These are phyloP conservation scores for Glycine tomentella DNA, from an alignment of 306 rosid species.

Conservation along the genomic window DNA sequence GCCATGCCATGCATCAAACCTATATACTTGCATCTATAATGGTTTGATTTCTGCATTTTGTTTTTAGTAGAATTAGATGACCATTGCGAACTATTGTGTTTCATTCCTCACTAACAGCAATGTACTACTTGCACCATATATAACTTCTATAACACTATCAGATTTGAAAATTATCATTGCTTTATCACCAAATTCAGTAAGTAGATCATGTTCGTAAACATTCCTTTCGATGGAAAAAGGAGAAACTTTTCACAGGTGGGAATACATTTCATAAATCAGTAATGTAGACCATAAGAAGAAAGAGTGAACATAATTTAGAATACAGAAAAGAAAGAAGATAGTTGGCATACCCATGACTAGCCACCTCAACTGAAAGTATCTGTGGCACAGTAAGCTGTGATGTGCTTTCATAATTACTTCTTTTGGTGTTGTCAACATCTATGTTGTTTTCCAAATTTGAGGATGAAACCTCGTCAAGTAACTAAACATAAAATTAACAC, in stretches of 20 bases:
- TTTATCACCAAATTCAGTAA: slow-evolving; percentile 38
- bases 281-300: slow-evolving; percentile 8
- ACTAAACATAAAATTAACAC: slow-evolving; percentile 46
- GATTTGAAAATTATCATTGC: slow-evolving; percentile 37
- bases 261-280: slow-evolving; percentile 27
- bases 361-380: slow-evolving; percentile 44
- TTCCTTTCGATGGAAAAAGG: neutral
- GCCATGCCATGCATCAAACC: slow-evolving; percentile 34
- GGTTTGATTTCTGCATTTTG: slow-evolving; percentile 22
- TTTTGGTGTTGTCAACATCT: slow-evolving; percentile 21
- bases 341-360: slow-evolving; percentile 53
- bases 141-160: slow-evolving; percentile 21
- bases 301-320: slow-evolving; percentile 29
- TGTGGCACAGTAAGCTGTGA: slow-evolving; percentile 43
- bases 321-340: slow-evolving; percentile 34
- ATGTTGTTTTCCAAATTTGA: slow-evolving; percentile 48
- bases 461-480: slow-evolving; percentile 46
- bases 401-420: slow-evolving; percentile 43
- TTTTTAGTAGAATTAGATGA: slow-evolving; percentile 28
- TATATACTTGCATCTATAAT: slow-evolving; percentile 21
- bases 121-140: neutral
- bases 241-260: neutral
- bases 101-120: slow-evolving; percentile 25
- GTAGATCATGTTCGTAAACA: slow-evolving; percentile 25
- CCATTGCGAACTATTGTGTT: slow-evolving; percentile 12